Conservation (phyloP, 257 asterid species). For the Penstemon davidsonii region DNA sequence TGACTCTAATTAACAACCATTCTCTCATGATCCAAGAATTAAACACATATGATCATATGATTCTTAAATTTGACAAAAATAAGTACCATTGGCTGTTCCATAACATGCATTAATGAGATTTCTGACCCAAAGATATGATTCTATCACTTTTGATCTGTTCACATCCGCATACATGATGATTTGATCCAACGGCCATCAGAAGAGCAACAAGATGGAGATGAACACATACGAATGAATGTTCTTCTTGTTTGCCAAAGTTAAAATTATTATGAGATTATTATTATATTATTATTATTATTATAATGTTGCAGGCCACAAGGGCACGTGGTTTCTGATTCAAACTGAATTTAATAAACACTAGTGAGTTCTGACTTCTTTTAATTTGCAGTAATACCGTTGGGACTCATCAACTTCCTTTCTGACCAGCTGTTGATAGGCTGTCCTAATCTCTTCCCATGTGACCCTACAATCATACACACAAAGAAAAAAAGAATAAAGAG, state of each 20-base stretch:
- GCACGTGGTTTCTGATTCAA: slow-evolving; percentile 94
- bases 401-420: slow-evolving; percentile 47
- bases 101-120: too few relatives aligned
- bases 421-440: slow-evolving; percentile 90
- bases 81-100: too few relatives aligned
- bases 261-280: slow-evolving; percentile 22
- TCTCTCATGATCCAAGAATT: too few relatives aligned
- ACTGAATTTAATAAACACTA: slow-evolving; percentile 36
- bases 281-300: neutral
- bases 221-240: slow-evolving; percentile 33
- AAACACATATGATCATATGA: too few relatives aligned
- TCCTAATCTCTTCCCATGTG: slow-evolving; percentile 82
- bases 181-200: slow-evolving; percentile 31
- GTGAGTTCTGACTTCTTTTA: slow-evolving; percentile 44
- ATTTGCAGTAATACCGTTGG: slow-evolving; percentile 67
- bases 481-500: neutral
- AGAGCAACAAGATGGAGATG: slow-evolving; percentile 5
- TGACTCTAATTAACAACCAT: too few relatives aligned
- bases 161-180: neutral
- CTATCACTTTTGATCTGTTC: neutral
- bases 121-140: too few relatives aligned
- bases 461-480: slow-evolving; percentile 50
- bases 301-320: slow-evolving; percentile 46
- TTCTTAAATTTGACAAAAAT: too few relatives aligned
- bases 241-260: slow-evolving; percentile 22